Base-by-base conservation (phyloP, 140 eudicot species). In the Oenanthe javanica region DNA sequence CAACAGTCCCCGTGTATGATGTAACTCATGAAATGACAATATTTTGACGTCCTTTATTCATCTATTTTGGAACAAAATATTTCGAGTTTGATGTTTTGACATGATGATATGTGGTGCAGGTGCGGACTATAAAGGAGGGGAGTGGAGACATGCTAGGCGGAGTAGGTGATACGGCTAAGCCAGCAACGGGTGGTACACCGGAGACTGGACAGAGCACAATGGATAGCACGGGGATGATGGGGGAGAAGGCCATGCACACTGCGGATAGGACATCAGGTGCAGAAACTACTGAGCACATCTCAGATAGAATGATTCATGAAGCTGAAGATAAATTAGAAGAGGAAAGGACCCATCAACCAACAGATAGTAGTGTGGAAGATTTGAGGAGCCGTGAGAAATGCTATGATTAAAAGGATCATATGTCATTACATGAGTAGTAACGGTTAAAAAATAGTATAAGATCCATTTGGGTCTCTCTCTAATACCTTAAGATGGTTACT, bases 191-290 rank as follows among this genome's bases (percentile, higher is more conserved):
- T 15, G 80, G 82, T 74, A 75, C 76, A 45, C 49, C 81, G 51
- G 84, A 81, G 19, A 54, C 84, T 2, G 86, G 89, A 9, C 81
- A 27, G 36, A 82, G 80, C 71, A 72, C 76, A 40, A 59, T 79
- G 57, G 84, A 81, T 18, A 54, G 81, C 4, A 83, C 85, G 0
- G 83, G 82, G 27, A 84, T 83, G 8, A 63, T 85, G 15, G 87
- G 84, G n/a, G 94, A 87, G 8, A 91, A 87, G 61, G 91, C 86
- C 52, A 89, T 87, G 78, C 83, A 86, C 72, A 84, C 90, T 4
- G 85, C 83, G 52, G 85, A 88, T 73, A 75, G 72, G 14, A 89
- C 91, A 27, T 43, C 87, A 3, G 89, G 86, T 0, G 89, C 84
- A 81, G 91, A 91, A 25, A 78, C 87, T 25, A 70, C 87, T 51